Evolutionary conservation across 352 stramenopile species (phyloP).

Genomic region (Peronospora farinosa): DNA sequence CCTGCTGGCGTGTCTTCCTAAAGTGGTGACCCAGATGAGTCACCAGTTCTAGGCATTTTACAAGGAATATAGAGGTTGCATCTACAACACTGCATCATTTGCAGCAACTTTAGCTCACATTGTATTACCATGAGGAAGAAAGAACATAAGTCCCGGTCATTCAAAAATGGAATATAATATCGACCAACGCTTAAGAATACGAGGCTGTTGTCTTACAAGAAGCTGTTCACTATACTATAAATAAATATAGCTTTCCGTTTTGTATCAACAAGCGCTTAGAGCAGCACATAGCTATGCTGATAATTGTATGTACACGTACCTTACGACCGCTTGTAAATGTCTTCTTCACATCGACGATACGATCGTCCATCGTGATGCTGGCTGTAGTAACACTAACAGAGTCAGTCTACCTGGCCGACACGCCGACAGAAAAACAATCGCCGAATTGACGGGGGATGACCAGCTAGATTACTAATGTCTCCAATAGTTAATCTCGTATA

Average conservation of each 20-base stretch:
- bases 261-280: too few species aligned
- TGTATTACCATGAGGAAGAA: not conserved
- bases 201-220: not conserved
- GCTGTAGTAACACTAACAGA: not conserved
- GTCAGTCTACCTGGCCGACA: conserved; percentile 6
- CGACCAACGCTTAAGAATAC: conserved; percentile 7
- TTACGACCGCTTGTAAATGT: not conserved
- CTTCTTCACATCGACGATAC: not conserved
- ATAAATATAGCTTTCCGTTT: not conserved
- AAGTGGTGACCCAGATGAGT: not conserved
- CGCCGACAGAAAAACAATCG: conserved; percentile 9
- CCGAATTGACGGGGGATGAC: not conserved
- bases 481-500: not conserved
- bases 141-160: not conserved
- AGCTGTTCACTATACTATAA: not conserved
- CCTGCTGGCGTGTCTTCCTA: conserved; percentile 3
- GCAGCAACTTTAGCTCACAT: not conserved
- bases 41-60: conserved; percentile 8
- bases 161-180: not conserved
- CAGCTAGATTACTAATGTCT: not conserved
- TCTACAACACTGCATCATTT: conserved; percentile 1
- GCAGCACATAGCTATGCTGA: not conserved
- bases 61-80: not conserved
- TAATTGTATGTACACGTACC: too few species aligned
- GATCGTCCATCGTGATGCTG: not conserved